Base-by-base conservation (phyloP, 176 grass and related monocot species). In the Carex scoparia region DNA sequence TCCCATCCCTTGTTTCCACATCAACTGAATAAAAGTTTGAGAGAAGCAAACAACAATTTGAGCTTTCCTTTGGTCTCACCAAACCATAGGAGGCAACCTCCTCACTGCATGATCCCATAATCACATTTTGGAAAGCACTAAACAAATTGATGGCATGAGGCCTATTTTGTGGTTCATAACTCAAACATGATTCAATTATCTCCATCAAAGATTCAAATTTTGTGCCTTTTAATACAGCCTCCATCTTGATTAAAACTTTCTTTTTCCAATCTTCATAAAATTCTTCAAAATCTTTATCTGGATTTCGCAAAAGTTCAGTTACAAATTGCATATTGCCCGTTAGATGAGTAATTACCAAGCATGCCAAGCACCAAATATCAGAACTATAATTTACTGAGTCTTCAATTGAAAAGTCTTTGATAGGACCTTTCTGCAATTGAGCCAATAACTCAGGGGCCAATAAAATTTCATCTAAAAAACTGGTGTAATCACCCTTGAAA, bases 321-420 rank as follows among this genome's bases (percentile, higher is more conserved):
- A 13, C 80, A 68, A 95, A 84, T 44, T 86, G 49, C 11, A 69
- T 69, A 84, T 95, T 89, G 48, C 91, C 79, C 33, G 84, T 92
- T 89, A 98, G 82, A 87, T 93, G 84, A 12, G 79, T 84, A 86
- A 89, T 60, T n/a, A 94, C 70, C 10, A 99, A 69, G 80, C 96
- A 94, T 7, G 88, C 85, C 49, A 99, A 76, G 16, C 90, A 89
- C 96, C 96, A 95, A 87, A 90, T 69, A 88, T 99, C 96, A 12
- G 88, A 91, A 61, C 67, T 80, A 79, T 79, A 81, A 23, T 85
- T 87, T 61, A 81, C 46, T 13, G 81, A 84, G 18, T 70, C 85
- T 84, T 84, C 56, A 63, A 86, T 81, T 62, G 79, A 83, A 56
- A 1, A 6, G 55, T 85, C 81, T 56, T 81, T 81, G 6, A 6